phyloP scores from a whole-genome alignment of 352 stramenopile genomes.

The Globisporangium carolinianum region DNA sequence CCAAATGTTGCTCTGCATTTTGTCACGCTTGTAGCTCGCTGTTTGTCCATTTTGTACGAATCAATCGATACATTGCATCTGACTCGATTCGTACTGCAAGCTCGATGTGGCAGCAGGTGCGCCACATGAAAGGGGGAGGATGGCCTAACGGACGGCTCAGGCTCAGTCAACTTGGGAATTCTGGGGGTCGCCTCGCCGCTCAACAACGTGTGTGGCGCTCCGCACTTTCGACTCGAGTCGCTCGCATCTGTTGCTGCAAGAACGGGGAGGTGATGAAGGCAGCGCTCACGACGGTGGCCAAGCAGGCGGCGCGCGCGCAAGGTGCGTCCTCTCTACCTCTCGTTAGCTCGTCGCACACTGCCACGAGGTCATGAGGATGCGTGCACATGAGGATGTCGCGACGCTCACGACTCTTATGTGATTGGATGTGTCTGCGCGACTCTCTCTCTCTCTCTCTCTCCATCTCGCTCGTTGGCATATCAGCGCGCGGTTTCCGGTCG shows the following conservation, averaged over 20 bases:
- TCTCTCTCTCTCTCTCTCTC: background rate
- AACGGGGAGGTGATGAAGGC: constrained; percentile 6
- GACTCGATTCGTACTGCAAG: background rate
- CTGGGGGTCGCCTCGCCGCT: constrained; percentile 8
- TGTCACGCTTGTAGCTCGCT: background rate
- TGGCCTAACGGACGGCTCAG: constrained; percentile 4
- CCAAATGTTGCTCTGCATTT: background rate
- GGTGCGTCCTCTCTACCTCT: background rate
- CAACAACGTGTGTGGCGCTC: constrained; percentile 6
- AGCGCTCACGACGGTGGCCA: constrained; percentile 11
- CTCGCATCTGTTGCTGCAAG: background rate
- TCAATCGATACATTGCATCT: background rate
- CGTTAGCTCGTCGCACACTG: no score
- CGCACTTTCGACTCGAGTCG: constrained; percentile 10
- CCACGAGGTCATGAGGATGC: no score
- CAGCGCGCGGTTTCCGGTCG: constrained; percentile 17
- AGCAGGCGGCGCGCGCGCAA: constrained; percentile 11
- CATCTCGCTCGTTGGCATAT: background rate
- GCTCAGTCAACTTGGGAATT: constrained; percentile 4
- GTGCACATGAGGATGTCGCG: background rate
- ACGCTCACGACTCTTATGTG: background rate
- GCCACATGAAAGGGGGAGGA: background rate
- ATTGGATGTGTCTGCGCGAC: background rate
- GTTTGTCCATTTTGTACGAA: background rate
- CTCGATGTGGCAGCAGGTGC: background rate